Evolutionary conservation across 2,329 filamentous ascomycete species (phyloP).

Genomic region (Phoma sp.): DNA sequence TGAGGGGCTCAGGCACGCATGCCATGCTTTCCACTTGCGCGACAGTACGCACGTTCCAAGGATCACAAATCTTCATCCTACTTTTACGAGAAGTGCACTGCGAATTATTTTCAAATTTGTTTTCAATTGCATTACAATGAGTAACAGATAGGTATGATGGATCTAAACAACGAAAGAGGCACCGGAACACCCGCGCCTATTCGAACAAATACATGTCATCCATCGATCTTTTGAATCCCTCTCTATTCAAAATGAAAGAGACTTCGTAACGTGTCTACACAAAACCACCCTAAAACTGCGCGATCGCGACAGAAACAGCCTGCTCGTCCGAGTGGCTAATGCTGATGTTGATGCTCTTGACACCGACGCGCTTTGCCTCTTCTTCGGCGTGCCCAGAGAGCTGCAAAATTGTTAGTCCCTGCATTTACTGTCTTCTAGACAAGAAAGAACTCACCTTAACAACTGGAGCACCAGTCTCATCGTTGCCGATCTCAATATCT

Average conservation of each 20-base stretch:
- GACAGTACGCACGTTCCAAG: neutral
- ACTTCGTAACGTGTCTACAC: neutral
- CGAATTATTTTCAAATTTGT: neutral
- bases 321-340: slow-evolving; percentile 96
- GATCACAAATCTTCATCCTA: neutral
- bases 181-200: slow-evolving; percentile 6
- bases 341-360: slow-evolving; percentile 88
- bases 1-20: slow-evolving; percentile 9
- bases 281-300: slow-evolving; percentile 65
- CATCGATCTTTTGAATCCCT: neutral
- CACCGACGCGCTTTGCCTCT: slow-evolving; percentile 83
- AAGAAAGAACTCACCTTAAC: slow-evolving; percentile 75
- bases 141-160: slow-evolving; percentile 12
- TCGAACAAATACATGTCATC: slow-evolving; percentile 6
- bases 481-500: slow-evolving; percentile 90
- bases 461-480: slow-evolving; percentile 79
- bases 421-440: slow-evolving; percentile 1
- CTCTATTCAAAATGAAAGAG: slow-evolving; percentile 1
- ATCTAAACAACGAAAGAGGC: slow-evolving; percentile 6
- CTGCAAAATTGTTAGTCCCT: slow-evolving; percentile 55
- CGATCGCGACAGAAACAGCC: slow-evolving; percentile 91
- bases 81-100: neutral
- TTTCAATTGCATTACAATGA: slow-evolving; percentile 15
- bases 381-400: slow-evolving; percentile 83
- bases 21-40: neutral